A percentile compares a stretch with the other conserved stretches of the same genome.
Conservation (phyloP, 768 basidiomycete species). For the Tulasnella sp. region DNA sequence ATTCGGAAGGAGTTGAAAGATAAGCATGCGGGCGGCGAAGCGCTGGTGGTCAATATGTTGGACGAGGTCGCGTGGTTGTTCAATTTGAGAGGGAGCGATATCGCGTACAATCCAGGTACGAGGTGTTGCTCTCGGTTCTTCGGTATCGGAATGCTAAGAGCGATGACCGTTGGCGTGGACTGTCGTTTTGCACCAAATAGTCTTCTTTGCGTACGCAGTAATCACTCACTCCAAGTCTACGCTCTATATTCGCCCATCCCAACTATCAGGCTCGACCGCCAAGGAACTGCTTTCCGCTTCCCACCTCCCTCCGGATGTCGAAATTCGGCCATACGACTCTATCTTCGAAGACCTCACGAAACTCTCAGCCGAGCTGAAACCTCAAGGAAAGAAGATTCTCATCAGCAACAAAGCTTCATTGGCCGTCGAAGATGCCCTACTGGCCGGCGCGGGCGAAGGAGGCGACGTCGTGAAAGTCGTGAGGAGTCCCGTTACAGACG, state of each 20-base stretch:
- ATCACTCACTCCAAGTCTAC: constrained; percentile 44
- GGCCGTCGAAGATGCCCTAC: constrained; percentile 68
- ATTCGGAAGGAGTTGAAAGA: constrained; percentile 58
- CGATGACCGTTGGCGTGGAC: background rate
- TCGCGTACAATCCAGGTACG: constrained; percentile 70
- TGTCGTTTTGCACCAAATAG: constrained; percentile 26
- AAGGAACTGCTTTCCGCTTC: background rate
- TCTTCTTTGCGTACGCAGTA: constrained; percentile 88
- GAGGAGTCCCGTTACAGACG: constrained; percentile 63
- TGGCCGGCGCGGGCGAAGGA: constrained; percentile 18
- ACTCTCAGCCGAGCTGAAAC: constrained; percentile 22
- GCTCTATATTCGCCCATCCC: constrained; percentile 54
- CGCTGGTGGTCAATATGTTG: constrained; percentile 72
- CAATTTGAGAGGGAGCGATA: constrained; percentile 86
- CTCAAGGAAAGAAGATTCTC: constrained; percentile 45
- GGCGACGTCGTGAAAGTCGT: constrained; percentile 43
- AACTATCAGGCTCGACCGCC: constrained; percentile 36
- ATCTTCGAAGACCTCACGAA: constrained; percentile 55
- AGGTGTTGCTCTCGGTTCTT: background rate
- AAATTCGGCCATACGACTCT: constrained; percentile 55
- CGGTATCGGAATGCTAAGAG: background rate
- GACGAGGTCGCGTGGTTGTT: constrained; percentile 95
- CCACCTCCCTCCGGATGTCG: constrained; percentile 30
- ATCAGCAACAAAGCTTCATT: constrained; percentile 68
- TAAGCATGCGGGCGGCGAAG: constrained; percentile 32